Conservation (phyloP, 2,329 filamentous ascomycete genomes). For the Emergomyces pasteurianus region DNA sequence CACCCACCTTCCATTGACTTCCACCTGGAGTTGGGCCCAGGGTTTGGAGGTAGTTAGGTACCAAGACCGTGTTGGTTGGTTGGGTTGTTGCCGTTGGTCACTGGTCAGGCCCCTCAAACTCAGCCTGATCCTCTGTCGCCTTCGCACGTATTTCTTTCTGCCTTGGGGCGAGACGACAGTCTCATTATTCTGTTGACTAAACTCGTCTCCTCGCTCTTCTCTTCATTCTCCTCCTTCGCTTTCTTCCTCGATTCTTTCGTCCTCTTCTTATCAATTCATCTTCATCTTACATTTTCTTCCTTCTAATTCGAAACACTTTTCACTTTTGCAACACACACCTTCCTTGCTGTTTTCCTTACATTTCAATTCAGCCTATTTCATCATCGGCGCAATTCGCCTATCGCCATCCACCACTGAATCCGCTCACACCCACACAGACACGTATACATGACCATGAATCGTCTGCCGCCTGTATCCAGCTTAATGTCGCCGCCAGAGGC, state of each 20-base stretch:
- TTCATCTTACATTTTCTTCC: constrained; percentile 5
- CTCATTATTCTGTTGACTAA: not conserved
- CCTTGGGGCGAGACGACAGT: not conserved
- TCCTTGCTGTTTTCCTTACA: not conserved
- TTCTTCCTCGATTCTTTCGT: not conserved
- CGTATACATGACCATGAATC: constrained; percentile 28
- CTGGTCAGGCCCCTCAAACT: constrained; percentile 10
- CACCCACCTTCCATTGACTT: constrained; percentile 18
- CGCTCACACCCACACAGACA: constrained; percentile 3
- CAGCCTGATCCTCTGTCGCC: constrained; percentile 12
- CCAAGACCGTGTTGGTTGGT: not conserved
- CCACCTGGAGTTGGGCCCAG: constrained; percentile 11
- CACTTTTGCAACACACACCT: not conserved
- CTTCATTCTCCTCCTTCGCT: not conserved
- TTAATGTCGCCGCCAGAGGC: constrained; percentile 36
- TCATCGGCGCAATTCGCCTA: not conserved
- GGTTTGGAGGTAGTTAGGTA: no score
- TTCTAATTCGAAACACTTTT: not conserved
- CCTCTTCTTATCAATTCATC: not conserved
- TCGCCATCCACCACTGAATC: not conserved
- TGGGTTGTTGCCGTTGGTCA: not conserved
- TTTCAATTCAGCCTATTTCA: not conserved
- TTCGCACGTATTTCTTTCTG: not conserved
- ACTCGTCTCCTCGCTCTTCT: constrained; percentile 1
- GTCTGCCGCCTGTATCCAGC: constrained; percentile 31